phyloP scores from a whole-genome alignment of 2,329 filamentous ascomycete genomes.

The Aspergillus ustus region DNA sequence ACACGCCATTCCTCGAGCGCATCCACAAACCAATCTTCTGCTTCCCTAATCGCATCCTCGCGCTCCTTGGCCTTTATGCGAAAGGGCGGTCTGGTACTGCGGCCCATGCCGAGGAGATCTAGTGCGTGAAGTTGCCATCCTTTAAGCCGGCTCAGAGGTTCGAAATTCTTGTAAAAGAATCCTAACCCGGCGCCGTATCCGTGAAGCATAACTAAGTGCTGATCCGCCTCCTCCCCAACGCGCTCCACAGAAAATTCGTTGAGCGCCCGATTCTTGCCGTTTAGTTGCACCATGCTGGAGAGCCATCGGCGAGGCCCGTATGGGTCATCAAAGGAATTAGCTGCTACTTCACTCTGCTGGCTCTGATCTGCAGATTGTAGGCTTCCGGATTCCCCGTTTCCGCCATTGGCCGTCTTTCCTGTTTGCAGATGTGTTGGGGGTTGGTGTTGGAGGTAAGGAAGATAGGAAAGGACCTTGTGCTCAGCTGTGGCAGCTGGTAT shows the following conservation, averaged over 20 bases:
- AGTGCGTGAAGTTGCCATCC: constrained; percentile 92
- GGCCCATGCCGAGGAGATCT: constrained; percentile 95
- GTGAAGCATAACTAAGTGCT: constrained; percentile 93
- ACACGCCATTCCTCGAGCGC: constrained; percentile 95
- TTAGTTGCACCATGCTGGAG: constrained; percentile 79
- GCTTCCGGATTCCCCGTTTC: constrained; percentile 34
- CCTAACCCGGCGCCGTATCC: constrained; percentile 95
- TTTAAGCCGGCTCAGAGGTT: constrained; percentile 74
- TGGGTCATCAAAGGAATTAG: constrained; percentile 67
- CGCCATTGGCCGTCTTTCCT: constrained; percentile 45
- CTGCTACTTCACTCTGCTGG: constrained; percentile 50
- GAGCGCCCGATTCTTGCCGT: constrained; percentile 82
- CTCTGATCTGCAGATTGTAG: constrained; percentile 42
- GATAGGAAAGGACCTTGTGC: constrained; percentile 81
- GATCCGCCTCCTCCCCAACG: constrained; percentile 74
- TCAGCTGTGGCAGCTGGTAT: constrained; percentile 84
- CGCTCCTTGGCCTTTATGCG: constrained; percentile 81
- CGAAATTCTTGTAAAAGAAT: constrained; percentile 99
- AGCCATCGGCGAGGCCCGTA: constrained; percentile 85
- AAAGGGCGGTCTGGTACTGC: constrained; percentile 82
- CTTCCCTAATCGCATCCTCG: constrained; percentile 80
- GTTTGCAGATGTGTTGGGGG: constrained; percentile 72
- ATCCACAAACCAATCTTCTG: constrained; percentile 95
- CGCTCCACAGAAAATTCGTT: constrained; percentile 94
- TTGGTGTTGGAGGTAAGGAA: constrained; percentile 74